Conservation (phyloP, 2,329 filamentous ascomycete species). For the Ceratocystiopsis brevicomis region DNA sequence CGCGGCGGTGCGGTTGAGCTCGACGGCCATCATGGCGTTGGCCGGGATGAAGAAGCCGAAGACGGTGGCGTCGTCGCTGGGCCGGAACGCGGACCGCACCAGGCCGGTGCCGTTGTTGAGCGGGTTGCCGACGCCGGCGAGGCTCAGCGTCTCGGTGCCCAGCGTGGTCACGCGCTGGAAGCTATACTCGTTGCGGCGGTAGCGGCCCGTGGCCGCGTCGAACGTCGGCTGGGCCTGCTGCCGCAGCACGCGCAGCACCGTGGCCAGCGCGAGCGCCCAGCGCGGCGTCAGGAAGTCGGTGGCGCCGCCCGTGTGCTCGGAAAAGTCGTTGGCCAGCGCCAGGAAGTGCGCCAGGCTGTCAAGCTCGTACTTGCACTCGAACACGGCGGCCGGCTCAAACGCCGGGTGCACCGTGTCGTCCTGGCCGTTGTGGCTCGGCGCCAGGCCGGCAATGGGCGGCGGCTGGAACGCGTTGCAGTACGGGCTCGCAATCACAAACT, state of each 20-base stretch:
- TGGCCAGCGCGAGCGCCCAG: conserved; percentile 64
- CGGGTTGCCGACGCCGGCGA: conserved; percentile 78
- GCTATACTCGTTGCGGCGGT: conserved; percentile 59
- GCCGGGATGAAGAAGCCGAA: conserved; percentile 87
- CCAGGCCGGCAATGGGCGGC: conserved; percentile 60
- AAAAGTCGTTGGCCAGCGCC: conserved; percentile 67
- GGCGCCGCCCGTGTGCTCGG: conserved; percentile 52
- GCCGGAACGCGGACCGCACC: conserved; percentile 78
- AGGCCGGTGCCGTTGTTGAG: conserved; percentile 69
- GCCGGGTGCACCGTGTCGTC: conserved; percentile 67
- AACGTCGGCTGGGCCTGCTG: conserved; percentile 73
- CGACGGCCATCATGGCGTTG: conserved; percentile 90
- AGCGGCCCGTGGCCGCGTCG: conserved; percentile 43
- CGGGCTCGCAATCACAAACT: conserved; percentile 83
- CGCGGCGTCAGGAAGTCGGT: conserved; percentile 59
- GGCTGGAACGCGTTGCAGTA: conserved; percentile 99
- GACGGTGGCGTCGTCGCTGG: conserved; percentile 87
- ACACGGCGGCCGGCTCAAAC: conserved; percentile 71
- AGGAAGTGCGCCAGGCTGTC: conserved; percentile 90
- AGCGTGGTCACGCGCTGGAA: conserved; percentile 65
- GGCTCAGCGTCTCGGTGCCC: conserved; percentile 76
- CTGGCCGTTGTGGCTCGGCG: conserved; percentile 56
- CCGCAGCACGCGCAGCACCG: conserved; percentile 52
- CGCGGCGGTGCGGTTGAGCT: conserved; percentile 55
- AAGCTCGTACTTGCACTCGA: conserved; percentile 98